Conservation (phyloP, 2,329 filamentous ascomycete species). For the Pseudocercospora pini-densiflorae region DNA sequence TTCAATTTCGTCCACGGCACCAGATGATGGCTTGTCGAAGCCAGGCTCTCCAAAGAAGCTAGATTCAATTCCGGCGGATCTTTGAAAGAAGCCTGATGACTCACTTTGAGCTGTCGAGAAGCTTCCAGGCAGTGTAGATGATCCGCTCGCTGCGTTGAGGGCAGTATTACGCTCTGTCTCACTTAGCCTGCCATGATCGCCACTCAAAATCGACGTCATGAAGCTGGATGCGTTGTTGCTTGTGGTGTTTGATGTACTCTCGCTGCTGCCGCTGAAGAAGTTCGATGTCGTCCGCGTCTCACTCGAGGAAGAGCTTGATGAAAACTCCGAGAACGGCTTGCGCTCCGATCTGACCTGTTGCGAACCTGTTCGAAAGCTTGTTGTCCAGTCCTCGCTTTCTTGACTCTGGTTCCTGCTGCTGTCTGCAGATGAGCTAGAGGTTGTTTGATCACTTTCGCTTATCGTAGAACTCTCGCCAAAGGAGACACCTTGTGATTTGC, state of each 20-base stretch:
- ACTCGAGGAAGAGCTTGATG: neutral
- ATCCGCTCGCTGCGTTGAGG: constrained; percentile 12
- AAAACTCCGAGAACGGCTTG: neutral
- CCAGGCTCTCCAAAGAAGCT: constrained; percentile 16
- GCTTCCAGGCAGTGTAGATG: constrained; percentile 19
- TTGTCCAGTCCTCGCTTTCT: neutral
- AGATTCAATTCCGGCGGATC: neutral
- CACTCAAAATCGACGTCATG: neutral
- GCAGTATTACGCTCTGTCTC: constrained; percentile 24
- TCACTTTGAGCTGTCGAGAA: constrained; percentile 4
- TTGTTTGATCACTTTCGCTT: constrained; percentile 7
- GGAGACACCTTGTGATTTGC: constrained; percentile 1
- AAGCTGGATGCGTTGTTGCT: neutral
- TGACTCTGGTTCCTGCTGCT: constrained; percentile 1
- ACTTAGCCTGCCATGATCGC: neutral
- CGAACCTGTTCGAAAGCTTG: neutral
- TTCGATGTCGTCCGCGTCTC: neutral
- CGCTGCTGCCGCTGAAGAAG: neutral
- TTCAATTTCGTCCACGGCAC: constrained; percentile 24
- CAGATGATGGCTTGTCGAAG: constrained; percentile 12
- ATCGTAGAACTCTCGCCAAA: constrained; percentile 3
- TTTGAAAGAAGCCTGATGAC: constrained; percentile 3
- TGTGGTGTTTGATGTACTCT: neutral
- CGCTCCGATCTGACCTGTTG: neutral
- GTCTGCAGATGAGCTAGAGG: neutral